Percentiles rank a stretch among this genome's conserved stretches.
Conservation (phyloP, 164 flowering plant genomes). For the Echeveria elegans region DNA sequence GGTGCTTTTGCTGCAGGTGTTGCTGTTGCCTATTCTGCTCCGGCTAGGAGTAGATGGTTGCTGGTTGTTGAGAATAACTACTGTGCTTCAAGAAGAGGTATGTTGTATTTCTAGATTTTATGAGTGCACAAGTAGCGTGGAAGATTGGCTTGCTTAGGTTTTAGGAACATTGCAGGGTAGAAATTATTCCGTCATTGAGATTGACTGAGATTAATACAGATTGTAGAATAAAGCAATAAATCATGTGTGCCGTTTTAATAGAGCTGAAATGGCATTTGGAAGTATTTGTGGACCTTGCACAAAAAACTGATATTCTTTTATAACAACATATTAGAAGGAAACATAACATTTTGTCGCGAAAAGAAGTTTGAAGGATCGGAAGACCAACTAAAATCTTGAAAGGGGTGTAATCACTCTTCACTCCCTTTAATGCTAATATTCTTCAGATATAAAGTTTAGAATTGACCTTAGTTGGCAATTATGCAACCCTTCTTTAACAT, state of each 20-base stretch:
- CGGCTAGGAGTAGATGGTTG: conserved; percentile 73
- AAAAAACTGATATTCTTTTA: no score
- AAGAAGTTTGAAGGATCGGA: neutral
- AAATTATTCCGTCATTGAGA: neutral
- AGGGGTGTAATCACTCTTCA: neutral
- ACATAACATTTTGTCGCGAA: no score
- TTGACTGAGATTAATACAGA: neutral
- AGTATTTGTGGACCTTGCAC: no score
- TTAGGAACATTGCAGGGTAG: neutral
- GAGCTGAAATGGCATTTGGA: no score
- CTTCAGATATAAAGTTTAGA: no score
- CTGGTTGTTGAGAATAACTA: conserved; percentile 87
- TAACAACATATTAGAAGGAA: neutral
- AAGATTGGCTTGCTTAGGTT: neutral
- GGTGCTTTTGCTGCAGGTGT: conserved; percentile 42
- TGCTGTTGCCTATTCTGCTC: conserved; percentile 73
- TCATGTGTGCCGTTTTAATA: no score
- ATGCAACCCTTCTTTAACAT: no score
- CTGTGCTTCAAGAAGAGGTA: conserved; percentile 94
- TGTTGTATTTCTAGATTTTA: conserved; percentile 3
- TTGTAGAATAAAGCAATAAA: no score
- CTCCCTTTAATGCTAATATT: neutral
- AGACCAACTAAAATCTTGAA: neutral
- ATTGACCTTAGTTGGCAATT: no score
- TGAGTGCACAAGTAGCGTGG: neutral